Evolutionary conservation across 2,329 filamentous ascomycete species (phyloP), one percentile per base, ranked within the genome.

Genomic region (Penicillium sp.): DNA sequence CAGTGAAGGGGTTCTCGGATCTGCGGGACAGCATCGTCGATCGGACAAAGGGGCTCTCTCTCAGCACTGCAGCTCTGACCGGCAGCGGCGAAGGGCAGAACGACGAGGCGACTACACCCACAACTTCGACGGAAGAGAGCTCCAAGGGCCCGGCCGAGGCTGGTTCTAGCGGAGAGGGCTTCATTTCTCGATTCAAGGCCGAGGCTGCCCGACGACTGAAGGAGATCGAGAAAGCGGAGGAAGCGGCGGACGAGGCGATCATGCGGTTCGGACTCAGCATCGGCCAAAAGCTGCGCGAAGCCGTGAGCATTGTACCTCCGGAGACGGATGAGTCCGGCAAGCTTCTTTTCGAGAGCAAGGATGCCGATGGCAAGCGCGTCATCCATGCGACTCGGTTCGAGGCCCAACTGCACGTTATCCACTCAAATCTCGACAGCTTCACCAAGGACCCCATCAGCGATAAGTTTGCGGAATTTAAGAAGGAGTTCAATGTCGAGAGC

Each of bases 311-410:
- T 62, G 86, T 90, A 14, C 88, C 92, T 0, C 90, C 90, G 0
- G 76, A 43, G 70, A 73, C 41, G 70, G 82, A 60, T 76, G 77
- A 47, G 72, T 72, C 54, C n/a, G 78, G 69, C 60, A 79, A 87
- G 44, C 84, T 96, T 28, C 79, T 96, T 4, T 99, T 97, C 64
- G 94, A 97, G 76, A 95, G 90, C 67, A 95, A 92, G 70, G 92
- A 96, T 71, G 85, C 88, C 5, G 81, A 83, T 44, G 92, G 92
- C 24, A 96, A 94, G 78, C 82, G 94, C 49, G 90, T 97, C 14
- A 95, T 97, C 58, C 94, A 99, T 70, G 89, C 90, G 1, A 96
- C 91, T 46, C 83, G 94, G 55, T 92, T 96, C 68, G 94, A 99
- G 66, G 94, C 94, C 0, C 94, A 97, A 73, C 78, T 99, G 55